These are phyloP conservation scores for Neurospora terricola DNA, from an alignment of 495 filamentous ascomycete species.

Conservation along the genomic window DNA sequence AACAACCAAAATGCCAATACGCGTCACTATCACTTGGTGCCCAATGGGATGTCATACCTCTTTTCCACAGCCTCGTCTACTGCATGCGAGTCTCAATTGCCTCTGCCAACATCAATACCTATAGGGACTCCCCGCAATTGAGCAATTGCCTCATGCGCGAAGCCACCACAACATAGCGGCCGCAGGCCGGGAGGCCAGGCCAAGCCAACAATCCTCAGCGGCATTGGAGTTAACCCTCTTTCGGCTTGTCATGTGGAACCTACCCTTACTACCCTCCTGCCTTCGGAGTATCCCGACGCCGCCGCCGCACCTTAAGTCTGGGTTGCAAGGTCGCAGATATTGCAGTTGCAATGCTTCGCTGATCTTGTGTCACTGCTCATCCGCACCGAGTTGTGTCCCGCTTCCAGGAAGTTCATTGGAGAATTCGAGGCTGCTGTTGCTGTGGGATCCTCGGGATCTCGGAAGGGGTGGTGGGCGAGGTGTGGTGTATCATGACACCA, in stretches of 20 bases:
- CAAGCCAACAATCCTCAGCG: constrained; percentile 4
- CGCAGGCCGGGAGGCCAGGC: constrained; percentile 1
- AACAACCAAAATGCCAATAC: neutral
- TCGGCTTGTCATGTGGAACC: constrained; percentile 8
- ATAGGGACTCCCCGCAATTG: constrained; percentile 12
- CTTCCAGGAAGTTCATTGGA: constrained; percentile 16
- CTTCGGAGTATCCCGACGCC: neutral
- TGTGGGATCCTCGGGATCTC: constrained; percentile 1
- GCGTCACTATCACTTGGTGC: neutral
- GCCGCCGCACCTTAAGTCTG: neutral
- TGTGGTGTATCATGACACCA: constrained; percentile 3
- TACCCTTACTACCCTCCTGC: neutral
- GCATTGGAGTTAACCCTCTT: constrained; percentile 5
- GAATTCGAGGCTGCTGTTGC: constrained; percentile 7
- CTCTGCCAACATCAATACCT: neutral
- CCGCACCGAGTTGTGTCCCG: constrained; percentile 7
- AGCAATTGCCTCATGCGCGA: constrained; percentile 13
- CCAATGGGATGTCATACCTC: neutral
- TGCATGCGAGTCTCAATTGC: neutral
- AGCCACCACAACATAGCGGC: constrained; percentile 1
- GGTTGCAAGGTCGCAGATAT: neutral
- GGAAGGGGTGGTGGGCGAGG: constrained; percentile 1
- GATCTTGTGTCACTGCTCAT: constrained; percentile 5
- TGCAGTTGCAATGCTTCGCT: constrained; percentile 8
- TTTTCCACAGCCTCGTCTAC: neutral